These are phyloP conservation scores for Gilbertella persicaria DNA, from an alignment of 371 early-diverging fungal genomes.

Conservation along the genomic window DNA sequence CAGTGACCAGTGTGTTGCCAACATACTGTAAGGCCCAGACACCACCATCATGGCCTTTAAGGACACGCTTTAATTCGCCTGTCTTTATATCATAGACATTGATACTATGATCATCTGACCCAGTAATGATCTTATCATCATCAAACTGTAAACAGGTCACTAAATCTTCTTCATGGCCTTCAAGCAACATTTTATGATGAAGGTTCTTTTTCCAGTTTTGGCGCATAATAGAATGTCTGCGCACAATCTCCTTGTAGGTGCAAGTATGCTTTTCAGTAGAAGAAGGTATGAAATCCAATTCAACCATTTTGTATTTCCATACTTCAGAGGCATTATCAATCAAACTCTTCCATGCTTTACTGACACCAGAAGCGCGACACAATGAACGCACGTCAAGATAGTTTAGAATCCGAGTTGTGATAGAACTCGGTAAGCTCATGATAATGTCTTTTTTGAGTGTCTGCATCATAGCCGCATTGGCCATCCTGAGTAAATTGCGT, in stretches of 20 bases:
- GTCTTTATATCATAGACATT: constrained; percentile 86
- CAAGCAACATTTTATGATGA: constrained; percentile 72
- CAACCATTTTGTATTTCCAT: constrained; percentile 58
- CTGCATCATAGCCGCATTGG: constrained; percentile 77
- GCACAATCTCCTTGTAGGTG: constrained; percentile 69
- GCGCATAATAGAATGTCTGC: constrained; percentile 74
- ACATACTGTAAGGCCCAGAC: constrained; percentile 97
- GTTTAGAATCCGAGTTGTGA: constrained; percentile 73
- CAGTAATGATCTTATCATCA: constrained; percentile 88
- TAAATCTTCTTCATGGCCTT: constrained; percentile 77
- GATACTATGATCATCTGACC: constrained; percentile 88
- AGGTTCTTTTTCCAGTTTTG: constrained; percentile 83
- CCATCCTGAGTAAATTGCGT: constrained; percentile 76
- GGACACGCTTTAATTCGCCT: constrained; percentile 66
- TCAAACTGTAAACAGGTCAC: constrained; percentile 97
- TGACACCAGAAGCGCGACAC: constrained; percentile 81
- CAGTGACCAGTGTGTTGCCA: constrained; percentile 89
- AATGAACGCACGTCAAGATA: constrained; percentile 82
- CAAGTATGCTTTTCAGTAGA: constrained; percentile 31
- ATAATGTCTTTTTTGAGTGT: constrained; percentile 88
- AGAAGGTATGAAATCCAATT: constrained; percentile 45
- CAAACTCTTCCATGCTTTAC: constrained; percentile 71
- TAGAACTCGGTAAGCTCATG: constrained; percentile 73
- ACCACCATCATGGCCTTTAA: constrained; percentile 96
- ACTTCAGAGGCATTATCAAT: constrained; percentile 75